These are phyloP conservation scores for Pterulicium gracile DNA, from an alignment of 1,284 basidiomycete species.

Conservation along the genomic window DNA sequence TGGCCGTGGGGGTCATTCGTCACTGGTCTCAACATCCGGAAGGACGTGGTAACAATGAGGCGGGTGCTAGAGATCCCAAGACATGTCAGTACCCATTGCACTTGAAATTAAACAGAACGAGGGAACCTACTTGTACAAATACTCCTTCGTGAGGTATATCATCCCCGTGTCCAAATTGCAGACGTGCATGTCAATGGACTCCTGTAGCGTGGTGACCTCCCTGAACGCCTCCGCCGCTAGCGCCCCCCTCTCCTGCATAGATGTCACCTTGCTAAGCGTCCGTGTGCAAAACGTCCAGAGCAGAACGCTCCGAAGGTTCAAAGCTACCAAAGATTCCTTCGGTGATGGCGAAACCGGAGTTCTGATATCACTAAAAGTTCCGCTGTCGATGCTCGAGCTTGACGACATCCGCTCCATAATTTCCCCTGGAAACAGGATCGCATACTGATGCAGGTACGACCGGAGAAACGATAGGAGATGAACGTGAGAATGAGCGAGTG, in stretches of 20 bases:
- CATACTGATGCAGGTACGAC: constrained; percentile 31
- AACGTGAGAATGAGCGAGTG: constrained; percentile 9
- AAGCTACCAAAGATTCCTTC: constrained; percentile 68
- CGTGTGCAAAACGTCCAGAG: constrained; percentile 60
- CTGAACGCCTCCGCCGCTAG: constrained; percentile 47
- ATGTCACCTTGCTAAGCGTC: background rate
- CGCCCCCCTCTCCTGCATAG: constrained; percentile 41
- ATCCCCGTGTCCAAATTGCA: constrained; percentile 59
- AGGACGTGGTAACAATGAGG: constrained; percentile 51
- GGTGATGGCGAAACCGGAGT: constrained; percentile 31
- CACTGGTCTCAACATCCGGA: constrained; percentile 44
- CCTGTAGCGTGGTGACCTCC: constrained; percentile 54
- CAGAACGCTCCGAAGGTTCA: constrained; percentile 70
- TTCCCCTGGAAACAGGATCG: constrained; percentile 52
- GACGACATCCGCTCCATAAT: constrained; percentile 35
- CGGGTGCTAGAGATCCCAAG: constrained; percentile 37
- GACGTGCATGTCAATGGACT: constrained; percentile 50
- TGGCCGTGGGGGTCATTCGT: constrained; percentile 19
- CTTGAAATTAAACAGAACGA: constrained; percentile 9
- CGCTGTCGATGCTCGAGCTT: too few relatives aligned
- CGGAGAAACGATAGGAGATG: constrained; percentile 8
- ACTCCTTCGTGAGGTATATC: constrained; percentile 59
- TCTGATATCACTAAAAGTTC: too few relatives aligned
- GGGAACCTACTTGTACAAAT: constrained; percentile 57
- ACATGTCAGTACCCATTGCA: constrained; percentile 9